Evolutionary conservation across 179 eudicot species (phyloP).

Genomic region (Actinidia arguta): DNA sequence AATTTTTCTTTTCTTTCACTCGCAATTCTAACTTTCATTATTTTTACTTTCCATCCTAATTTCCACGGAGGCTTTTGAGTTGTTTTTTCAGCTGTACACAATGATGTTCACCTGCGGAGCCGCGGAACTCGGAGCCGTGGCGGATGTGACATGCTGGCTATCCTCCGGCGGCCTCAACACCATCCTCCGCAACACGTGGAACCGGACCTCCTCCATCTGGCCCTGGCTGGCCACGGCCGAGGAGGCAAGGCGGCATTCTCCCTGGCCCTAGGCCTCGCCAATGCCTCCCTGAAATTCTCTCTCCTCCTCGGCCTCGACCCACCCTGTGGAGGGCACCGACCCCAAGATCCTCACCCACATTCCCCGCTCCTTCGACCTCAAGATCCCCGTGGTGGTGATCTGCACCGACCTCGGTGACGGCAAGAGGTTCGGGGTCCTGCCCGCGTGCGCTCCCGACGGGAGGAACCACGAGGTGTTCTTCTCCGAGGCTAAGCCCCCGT

Average conservation of each 20-base stretch:
- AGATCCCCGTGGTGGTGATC: slow-evolving; percentile 35
- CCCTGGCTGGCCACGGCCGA: slow-evolving; percentile 45
- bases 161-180: slow-evolving; percentile 19
- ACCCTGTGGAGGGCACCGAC: slow-evolving; percentile 36
- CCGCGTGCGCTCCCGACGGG: slow-evolving; percentile 38
- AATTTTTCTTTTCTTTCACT: too few relatives aligned
- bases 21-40: too few relatives aligned
- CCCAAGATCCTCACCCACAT: slow-evolving; percentile 36
- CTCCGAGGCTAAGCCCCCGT: slow-evolving; percentile 41
- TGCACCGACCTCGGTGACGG: slow-evolving; percentile 38
- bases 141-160: slow-evolving; percentile 33
- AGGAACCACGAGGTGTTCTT: slow-evolving; percentile 39
- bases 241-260: slow-evolving; percentile 45
- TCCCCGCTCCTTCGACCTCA: slow-evolving; percentile 32
- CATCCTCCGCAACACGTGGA: slow-evolving; percentile 24
- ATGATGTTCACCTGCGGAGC: not conserved
- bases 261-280: slow-evolving; percentile 27
- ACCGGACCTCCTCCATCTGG: slow-evolving; percentile 23
- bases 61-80: not conserved
- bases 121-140: slow-evolving; percentile 26
- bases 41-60: too few relatives aligned
- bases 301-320: slow-evolving; percentile 36
- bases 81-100: slow-evolving; percentile 2
- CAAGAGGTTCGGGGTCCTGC: not conserved
- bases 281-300: slow-evolving; percentile 27